A percentile compares a stretch with the other conserved stretches of the same genome.
phyloP scores from a whole-genome alignment of 108 stramenopile genomes.

The Nitzschia sp. region DNA sequence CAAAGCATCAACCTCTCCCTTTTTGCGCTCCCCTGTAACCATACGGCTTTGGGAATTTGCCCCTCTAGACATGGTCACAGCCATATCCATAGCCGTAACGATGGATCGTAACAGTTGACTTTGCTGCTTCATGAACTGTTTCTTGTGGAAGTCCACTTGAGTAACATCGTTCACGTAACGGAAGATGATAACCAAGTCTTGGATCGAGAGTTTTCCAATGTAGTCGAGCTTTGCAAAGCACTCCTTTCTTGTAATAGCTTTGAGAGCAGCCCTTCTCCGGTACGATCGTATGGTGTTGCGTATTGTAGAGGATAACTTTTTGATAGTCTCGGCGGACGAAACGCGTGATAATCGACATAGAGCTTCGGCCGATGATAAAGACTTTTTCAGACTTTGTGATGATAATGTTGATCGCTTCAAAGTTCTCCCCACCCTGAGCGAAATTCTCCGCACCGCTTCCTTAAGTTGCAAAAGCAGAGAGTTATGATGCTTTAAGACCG shows the following conservation, averaged over 20 bases:
- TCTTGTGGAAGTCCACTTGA: conserved; percentile 26
- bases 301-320: conserved; percentile 22
- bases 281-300: conserved; percentile 21
- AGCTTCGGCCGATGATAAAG: conserved; percentile 18
- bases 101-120: conserved; percentile 19
- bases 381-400: neutral
- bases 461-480: neutral
- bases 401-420: neutral
- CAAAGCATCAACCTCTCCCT: conserved; percentile 40
- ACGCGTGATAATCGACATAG: conserved; percentile 29
- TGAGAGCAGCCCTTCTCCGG: conserved; percentile 4
- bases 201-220: conserved; percentile 30
- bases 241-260: conserved; percentile 39
- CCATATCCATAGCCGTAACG: conserved; percentile 32
- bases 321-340: conserved; percentile 21
- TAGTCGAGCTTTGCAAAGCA: conserved; percentile 29
- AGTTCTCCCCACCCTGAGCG: neutral
- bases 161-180: conserved; percentile 31
- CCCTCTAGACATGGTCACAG: conserved; percentile 30
- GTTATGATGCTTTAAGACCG: neutral
- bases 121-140: conserved; percentile 19
- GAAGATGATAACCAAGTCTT: conserved; percentile 27
- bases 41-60: neutral
- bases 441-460: neutral
- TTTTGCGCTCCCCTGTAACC: neutral